Conservation (phyloP, 768 basidiomycete genomes). For the Mycena latifolia region DNA sequence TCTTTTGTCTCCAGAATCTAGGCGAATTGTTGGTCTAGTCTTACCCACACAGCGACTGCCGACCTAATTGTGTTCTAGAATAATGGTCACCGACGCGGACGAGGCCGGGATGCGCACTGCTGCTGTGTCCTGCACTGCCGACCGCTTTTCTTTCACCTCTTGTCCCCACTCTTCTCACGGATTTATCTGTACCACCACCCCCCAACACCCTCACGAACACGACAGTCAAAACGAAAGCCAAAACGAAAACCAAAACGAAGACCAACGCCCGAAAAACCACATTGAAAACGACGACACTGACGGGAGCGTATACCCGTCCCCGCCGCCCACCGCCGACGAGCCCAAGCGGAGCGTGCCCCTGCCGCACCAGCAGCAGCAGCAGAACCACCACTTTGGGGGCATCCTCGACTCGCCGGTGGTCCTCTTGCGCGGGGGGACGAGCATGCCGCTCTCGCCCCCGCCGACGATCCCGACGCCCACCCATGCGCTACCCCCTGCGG, state of each 20-base stretch:
- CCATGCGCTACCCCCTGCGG: slow-evolving; percentile 26
- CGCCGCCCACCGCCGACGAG: slow-evolving; percentile 29
- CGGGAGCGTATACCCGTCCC: slow-evolving; percentile 30
- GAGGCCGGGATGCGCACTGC: too few relatives aligned
- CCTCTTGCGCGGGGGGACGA: not conserved
- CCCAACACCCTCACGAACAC: slow-evolving; percentile 7
- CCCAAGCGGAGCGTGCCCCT: slow-evolving; percentile 31
- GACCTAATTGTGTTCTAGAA: slow-evolving; percentile 28
- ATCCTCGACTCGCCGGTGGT: slow-evolving; percentile 35
- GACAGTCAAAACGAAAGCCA: slow-evolving; percentile 7
- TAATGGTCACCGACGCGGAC: slow-evolving; percentile 33
- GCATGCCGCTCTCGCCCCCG: slow-evolving; percentile 21
- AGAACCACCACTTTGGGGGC: slow-evolving; percentile 20
- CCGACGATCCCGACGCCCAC: slow-evolving; percentile 32
- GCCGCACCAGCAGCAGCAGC: slow-evolving; percentile 14
- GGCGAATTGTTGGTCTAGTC: slow-evolving; percentile 30
- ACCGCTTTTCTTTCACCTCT: slow-evolving; percentile 30
- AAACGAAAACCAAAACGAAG: slow-evolving; percentile 25
- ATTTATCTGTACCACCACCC: slow-evolving; percentile 31
- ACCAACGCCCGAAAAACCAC: slow-evolving; percentile 5
- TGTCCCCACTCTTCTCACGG: slow-evolving; percentile 32
- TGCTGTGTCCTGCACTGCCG: not conserved
- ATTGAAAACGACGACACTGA: too few relatives aligned
- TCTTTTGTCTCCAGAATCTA: slow-evolving; percentile 25
- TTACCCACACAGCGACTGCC: not conserved